Evolutionary conservation across 129 eudicot genomes (phyloP).

Genomic region (Helichrysum umbraculigerum): DNA sequence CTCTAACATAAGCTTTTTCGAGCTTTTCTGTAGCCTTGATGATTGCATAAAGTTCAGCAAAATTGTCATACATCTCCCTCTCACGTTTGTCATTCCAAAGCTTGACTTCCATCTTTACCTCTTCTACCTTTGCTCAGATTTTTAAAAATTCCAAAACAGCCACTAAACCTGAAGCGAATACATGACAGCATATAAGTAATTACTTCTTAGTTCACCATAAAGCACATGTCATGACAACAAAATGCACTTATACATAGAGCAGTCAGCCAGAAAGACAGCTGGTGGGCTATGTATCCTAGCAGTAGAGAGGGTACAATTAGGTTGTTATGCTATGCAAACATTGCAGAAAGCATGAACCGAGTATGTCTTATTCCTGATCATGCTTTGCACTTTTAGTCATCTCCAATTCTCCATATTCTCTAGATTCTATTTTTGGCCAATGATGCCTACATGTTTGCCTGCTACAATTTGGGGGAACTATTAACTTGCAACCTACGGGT

Average conservation of each 20-base stretch:
- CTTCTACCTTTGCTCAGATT: not conserved
- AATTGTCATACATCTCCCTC: slow-evolving; percentile 85
- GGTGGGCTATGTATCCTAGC: too few relatives aligned
- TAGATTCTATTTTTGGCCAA: too few relatives aligned
- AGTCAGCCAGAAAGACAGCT: too few relatives aligned
- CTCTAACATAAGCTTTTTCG: slow-evolving; percentile 80
- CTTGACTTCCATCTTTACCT: slow-evolving; percentile 76
- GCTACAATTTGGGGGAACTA: not conserved
- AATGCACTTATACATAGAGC: too few relatives aligned
- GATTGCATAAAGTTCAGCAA: slow-evolving; percentile 83
- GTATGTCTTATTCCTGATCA: too few relatives aligned
- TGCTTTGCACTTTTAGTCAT: too few relatives aligned
- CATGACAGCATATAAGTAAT: not conserved
- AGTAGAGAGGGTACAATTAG: too few relatives aligned
- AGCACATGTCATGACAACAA: too few relatives aligned
- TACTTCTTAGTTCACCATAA: too few relatives aligned
- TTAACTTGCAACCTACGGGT: not conserved
- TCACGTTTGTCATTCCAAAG: slow-evolving; percentile 94
- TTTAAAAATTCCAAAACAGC: not conserved
- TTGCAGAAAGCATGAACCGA: too few relatives aligned
- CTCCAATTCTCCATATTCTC: too few relatives aligned
- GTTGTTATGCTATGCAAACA: too few relatives aligned
- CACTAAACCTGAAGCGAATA: not conserved
- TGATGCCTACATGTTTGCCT: not conserved
- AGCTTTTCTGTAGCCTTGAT: slow-evolving; percentile 89